Conservation (phyloP, 1,139 yeast species). For the Suhomyces terraborum region DNA sequence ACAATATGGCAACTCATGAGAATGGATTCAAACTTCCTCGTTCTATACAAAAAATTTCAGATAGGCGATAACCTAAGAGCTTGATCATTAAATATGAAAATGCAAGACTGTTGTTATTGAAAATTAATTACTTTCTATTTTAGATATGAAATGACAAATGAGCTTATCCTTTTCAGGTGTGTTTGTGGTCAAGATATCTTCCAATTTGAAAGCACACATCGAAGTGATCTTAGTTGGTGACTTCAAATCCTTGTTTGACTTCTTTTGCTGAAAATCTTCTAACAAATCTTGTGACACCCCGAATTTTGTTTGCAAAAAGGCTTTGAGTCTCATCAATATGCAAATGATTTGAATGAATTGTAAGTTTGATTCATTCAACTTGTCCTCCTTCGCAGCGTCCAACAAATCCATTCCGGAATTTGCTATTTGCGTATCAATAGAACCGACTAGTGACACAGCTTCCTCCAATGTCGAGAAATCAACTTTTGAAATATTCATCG, state of each 20-base stretch:
- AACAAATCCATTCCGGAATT: constrained; percentile 41
- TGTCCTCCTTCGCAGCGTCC: constrained; percentile 18
- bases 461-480: constrained; percentile 37
- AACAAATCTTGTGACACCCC: constrained; percentile 25
- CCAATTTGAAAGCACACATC: too few relatives aligned
- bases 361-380: constrained; percentile 5
- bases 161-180: neutral
- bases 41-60: constrained; percentile 1
- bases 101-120: too few relatives aligned
- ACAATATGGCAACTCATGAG: constrained; percentile 1
- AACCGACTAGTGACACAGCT: constrained; percentile 18
- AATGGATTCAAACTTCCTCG: constrained; percentile 13
- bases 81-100: too few relatives aligned
- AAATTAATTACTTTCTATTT: neutral
- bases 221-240: constrained; percentile 26
- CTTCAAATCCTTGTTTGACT: constrained; percentile 31
- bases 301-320: constrained; percentile 24
- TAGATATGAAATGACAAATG: neutral
- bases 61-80: neutral
- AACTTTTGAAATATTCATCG: neutral
- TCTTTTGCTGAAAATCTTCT: constrained; percentile 27
- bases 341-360: constrained; percentile 24
- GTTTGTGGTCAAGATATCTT: neutral
- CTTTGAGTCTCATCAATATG: constrained; percentile 25
- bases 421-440: constrained; percentile 21